Base-by-base conservation (phyloP, 495 filamentous ascomycete species). In the Annulohypoxylon maeteangense region DNA sequence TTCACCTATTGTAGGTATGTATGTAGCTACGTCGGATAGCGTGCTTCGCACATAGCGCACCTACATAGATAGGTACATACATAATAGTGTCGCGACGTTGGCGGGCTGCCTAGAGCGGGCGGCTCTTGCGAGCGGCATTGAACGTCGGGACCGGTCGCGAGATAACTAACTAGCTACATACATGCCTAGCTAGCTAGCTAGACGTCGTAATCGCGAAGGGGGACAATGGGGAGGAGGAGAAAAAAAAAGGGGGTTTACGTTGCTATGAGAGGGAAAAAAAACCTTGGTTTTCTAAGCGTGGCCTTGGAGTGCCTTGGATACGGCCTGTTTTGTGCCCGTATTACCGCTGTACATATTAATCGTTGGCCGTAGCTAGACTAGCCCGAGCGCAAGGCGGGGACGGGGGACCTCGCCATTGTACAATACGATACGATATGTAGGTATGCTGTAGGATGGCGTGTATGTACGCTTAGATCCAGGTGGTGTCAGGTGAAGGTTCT, bases 301-400 rank as follows among this genome's bases (percentile, higher is more conserved):
- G 38, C 32, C 32, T 36, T 36, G 32, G 32, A 36, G 32, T 36
- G 12, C 38, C 38, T 42, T 45, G 38, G 56, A 45, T 47, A n/a
- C 22, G 32, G 22, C 48, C 48, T 20, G 60, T 54, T 27, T 63
- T 32, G 31, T 63, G 50, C 44, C 23, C 42, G 54, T 29, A 55
- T n/a, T n/a, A n/a, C n/a, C n/a, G n/a, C n/a, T 62, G 44, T 22
- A 11, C 14, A 7, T 11, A n/a, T 23, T 20, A 32, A 10, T 10
- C 12, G 12, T 10, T 38, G 12, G 7, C 34, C 8, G 34, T 38
- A 38, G 34, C 12, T 11, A n/a, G n/a, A n/a, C n/a, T 38, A 38
- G 31, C 31, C 32, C 53, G 42, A 50, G 42, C 38, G 38, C 38
- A 42, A 42, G 38, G 38, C 38, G 38, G 38, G 38, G 10, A 6